Conservation (phyloP, 2,329 filamentous ascomycete species). For the Coniosporium tulheliwenetii region DNA sequence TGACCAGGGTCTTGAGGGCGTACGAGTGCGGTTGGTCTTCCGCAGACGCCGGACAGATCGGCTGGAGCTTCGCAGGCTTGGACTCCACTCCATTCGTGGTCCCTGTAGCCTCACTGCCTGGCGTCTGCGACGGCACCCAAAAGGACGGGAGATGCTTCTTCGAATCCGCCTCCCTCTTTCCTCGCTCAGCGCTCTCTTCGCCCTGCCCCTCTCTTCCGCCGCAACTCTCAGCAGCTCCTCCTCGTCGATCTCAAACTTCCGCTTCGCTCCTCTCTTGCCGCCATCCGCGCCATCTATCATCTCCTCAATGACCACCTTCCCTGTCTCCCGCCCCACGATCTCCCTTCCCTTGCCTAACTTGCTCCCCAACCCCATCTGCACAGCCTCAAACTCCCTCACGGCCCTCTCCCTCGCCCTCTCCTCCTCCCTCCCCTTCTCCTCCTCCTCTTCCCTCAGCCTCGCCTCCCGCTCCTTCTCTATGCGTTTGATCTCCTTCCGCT, state of each 20-base stretch:
- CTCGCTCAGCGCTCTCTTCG: slow-evolving; percentile 52
- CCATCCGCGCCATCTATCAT: slow-evolving; percentile 11
- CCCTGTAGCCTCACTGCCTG: slow-evolving; percentile 35
- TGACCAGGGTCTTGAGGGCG: slow-evolving; percentile 62
- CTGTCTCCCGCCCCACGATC: slow-evolving; percentile 25
- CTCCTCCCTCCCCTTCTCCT: slow-evolving; percentile 45
- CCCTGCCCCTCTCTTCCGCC: slow-evolving; percentile 51
- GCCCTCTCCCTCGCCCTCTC: slow-evolving; percentile 56
- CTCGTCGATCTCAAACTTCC: slow-evolving; percentile 69
- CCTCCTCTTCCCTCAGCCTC: slow-evolving; percentile 43
- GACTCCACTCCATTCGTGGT: slow-evolving; percentile 32
- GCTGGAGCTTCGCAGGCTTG: slow-evolving; percentile 50
- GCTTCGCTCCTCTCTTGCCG: slow-evolving; percentile 38
- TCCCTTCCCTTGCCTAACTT: slow-evolving; percentile 25
- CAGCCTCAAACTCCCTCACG: slow-evolving; percentile 67
- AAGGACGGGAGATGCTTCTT: slow-evolving; percentile 68
- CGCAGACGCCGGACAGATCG: slow-evolving; percentile 62
- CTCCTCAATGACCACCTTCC: slow-evolving; percentile 6
- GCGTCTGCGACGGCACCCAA: slow-evolving; percentile 80
- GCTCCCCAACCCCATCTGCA: slow-evolving; percentile 49
- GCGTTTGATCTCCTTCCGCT: slow-evolving; percentile 82
- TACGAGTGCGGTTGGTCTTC: slow-evolving; percentile 54
- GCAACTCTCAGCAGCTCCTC: slow-evolving; percentile 59
- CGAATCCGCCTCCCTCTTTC: slow-evolving; percentile 42
- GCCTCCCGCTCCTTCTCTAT: slow-evolving; percentile 48